A percentile compares a stretch with the other conserved stretches of the same genome.
Conservation (phyloP, 139 green algal genomes). For the Tetradesmus obliquus region DNA sequence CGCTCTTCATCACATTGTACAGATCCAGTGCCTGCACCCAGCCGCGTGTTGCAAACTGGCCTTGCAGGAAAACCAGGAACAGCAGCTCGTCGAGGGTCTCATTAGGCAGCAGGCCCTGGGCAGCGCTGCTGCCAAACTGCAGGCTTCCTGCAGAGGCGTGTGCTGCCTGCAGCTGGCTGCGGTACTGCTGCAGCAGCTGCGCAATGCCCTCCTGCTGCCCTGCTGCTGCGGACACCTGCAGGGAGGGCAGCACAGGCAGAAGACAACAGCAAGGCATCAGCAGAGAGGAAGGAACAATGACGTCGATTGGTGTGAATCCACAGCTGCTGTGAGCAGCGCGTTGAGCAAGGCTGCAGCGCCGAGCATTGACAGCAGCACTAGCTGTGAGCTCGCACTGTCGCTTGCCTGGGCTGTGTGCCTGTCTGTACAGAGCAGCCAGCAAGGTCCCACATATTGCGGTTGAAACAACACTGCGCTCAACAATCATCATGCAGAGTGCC, state of each 20-base stretch:
- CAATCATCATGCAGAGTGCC: no score
- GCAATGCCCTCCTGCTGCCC: constrained; percentile 10
- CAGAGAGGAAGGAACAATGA: no score
- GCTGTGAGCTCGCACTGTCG: no score
- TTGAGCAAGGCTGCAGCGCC: no score
- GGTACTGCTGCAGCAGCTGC: constrained; percentile 25
- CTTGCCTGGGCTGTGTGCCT: no score
- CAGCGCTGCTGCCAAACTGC: background rate
- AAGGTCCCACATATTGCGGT: no score
- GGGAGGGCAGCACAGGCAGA: background rate
- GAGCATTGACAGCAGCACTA: no score
- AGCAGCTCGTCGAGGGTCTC: constrained; percentile 32
- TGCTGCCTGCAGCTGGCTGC: background rate
- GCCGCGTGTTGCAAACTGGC: background rate
- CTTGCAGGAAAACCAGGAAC: constrained; percentile 34
- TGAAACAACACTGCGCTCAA: no score
- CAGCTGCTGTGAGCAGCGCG: no score
- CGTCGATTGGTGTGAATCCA: no score
- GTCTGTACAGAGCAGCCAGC: no score
- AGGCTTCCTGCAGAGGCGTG: background rate
- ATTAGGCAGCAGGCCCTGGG: background rate
- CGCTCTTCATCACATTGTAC: constrained; percentile 13
- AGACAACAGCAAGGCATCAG: background rate
- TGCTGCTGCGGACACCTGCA: constrained; percentile 9
- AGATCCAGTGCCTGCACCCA: constrained; percentile 14